phyloP scores from a whole-genome alignment of 129 eudicot genomes.

The Lactuca sativa region DNA sequence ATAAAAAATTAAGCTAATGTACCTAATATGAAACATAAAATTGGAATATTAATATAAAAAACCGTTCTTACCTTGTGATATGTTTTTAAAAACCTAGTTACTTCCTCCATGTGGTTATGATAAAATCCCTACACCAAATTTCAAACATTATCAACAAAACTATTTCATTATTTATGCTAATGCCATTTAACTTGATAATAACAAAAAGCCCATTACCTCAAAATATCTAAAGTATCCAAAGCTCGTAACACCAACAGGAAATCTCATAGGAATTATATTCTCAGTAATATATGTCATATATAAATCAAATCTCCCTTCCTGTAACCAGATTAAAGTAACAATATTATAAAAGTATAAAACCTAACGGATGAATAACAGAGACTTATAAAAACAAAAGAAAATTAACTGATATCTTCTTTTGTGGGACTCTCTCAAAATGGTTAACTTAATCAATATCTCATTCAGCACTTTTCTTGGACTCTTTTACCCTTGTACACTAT shows the following conservation, averaged over 20 bases:
- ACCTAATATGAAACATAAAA: neutral
- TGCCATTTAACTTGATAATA: neutral
- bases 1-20: neutral
- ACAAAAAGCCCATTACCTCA: conserved; percentile 31
- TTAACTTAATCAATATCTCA: too few relatives aligned
- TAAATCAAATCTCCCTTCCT: conserved; percentile 95
- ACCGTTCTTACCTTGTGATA: conserved; percentile 69
- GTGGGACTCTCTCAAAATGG: too few relatives aligned
- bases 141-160: conserved; percentile 6
- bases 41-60: neutral
- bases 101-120: conserved; percentile 98
- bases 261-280: conserved; percentile 96
- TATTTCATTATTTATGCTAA: neutral
- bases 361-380: too few relatives aligned
- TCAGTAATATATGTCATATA: conserved; percentile 96
- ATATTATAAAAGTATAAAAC: neutral
- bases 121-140: conserved; percentile 74
- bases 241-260: conserved; percentile 98
- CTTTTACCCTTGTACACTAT: too few relatives aligned
- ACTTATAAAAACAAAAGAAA: too few relatives aligned
- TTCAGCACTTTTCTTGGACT: too few relatives aligned
- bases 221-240: conserved; percentile 92
- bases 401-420: too few relatives aligned
- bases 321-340: conserved; percentile 21
- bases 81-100: conserved; percentile 83